Evolutionary conservation across 2,329 filamentous ascomycete species (phyloP).

Genomic region (Colletotrichum falcatum): DNA sequence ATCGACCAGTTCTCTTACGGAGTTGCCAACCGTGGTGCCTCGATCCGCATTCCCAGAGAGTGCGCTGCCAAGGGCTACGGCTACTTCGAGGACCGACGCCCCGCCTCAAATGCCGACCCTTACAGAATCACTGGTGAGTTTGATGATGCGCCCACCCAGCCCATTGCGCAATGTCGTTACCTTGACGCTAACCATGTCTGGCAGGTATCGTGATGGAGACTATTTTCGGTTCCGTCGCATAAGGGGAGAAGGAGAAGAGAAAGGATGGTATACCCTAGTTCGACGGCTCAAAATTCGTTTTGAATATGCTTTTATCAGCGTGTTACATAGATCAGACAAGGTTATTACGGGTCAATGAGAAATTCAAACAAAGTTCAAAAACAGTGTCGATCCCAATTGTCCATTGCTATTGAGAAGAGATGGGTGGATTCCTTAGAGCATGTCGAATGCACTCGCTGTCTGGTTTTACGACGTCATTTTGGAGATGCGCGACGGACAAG

Average conservation of each 20-base stretch:
- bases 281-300: conserved; percentile 29
- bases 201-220: conserved; percentile 42
- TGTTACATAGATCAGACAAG: conserved; percentile 40
- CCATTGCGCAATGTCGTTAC: background rate
- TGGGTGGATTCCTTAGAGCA: no score
- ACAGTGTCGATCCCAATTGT: background rate
- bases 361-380: conserved; percentile 32
- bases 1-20: conserved; percentile 96
- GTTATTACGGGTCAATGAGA: conserved; percentile 39
- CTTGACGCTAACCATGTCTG: background rate
- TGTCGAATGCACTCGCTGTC: background rate
- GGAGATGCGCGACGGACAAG: background rate
- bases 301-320: conserved; percentile 42
- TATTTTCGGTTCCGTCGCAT: conserved; percentile 40
- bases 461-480: background rate
- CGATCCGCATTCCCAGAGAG: conserved; percentile 91
- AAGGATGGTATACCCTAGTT: conserved; percentile 40
- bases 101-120: conserved; percentile 72
- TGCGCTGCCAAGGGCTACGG: conserved; percentile 89
- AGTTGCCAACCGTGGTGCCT: conserved; percentile 94
- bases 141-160: background rate
- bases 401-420: no score
- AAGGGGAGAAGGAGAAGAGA: conserved; percentile 22
- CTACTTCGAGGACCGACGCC: conserved; percentile 90
- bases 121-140: conserved; percentile 42